Evolutionary conservation across 768 basidiomycete genomes (phyloP), one percentile per base, ranked within the genome.

Genomic region (Tylopilus cervinicoccineus): DNA sequence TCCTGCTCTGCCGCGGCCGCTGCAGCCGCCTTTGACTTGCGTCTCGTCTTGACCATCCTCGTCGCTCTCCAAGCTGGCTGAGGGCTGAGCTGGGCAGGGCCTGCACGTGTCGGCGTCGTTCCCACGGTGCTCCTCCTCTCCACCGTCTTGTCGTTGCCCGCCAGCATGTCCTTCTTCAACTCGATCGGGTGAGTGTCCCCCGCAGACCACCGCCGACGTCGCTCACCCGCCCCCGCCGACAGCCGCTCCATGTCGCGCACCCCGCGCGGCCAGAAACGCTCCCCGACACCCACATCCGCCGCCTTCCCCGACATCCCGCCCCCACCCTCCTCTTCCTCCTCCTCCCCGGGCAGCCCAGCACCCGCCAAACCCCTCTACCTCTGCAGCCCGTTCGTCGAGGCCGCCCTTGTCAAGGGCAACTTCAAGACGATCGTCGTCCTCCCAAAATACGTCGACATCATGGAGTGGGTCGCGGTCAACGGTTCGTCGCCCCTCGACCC

Each of bases 341-440:
- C 72, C 4, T 73, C 76, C 12, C 75, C 76, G 6, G 50, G 58
- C 17, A 54, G 43, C 38, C 38, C 54, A 16, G 31, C 33, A 5
- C 45, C 52, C 3, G 52, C 58, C 19, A 90, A 88, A 55, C 86
- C 89, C 1, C 72, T 97, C 16, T 96, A 95, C 63, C 78, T 97
- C 11, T 95, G 88, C 67, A 88, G 88, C 45, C 94, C 94, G 4
- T 98, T 98, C 66, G 91, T 88, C 47, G 93, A 95, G 58, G 87
- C 93, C 2, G 92, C 95, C 0, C 78, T 98, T 37, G 94, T 98
- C 50, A 97, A 95, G 67, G 95, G 95, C 20, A 96, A 93, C 70
- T 97, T 96, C 76, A 97, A 95, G 74, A 96, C 93, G 4, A 97
- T 98, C 60, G 93, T 97, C 48, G 88, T 93, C 70, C 77, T 93